Percentiles rank a stretch among this genome's conserved stretches.
Conservation (phyloP, 2,329 filamentous ascomycete genomes). For the Aspergillus melleus region DNA sequence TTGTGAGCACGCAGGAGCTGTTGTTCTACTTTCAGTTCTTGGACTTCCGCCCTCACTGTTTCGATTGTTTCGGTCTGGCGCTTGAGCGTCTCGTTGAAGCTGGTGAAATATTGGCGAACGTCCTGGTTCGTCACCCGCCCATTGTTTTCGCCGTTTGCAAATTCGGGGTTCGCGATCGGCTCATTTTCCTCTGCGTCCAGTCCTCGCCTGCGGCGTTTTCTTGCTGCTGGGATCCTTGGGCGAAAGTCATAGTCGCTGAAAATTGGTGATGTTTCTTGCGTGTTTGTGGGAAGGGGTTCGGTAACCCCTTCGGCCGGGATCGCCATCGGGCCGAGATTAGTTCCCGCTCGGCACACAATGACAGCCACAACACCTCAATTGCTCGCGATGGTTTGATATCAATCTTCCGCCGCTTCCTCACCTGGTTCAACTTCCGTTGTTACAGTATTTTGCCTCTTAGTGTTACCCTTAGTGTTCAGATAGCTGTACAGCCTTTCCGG, state of each 20-base stretch:
- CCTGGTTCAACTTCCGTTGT: no score
- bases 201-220: no score
- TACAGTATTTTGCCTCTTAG: no score
- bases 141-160: neutral
- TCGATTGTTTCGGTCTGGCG: neutral
- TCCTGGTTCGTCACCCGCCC: neutral
- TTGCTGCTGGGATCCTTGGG: no score
- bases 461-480: no score
- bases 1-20: neutral
- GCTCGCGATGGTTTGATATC: no score
- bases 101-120: neutral
- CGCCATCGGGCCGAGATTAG: no score
- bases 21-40: neutral
- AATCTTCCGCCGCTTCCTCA: no score
- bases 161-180: neutral
- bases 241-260: no score
- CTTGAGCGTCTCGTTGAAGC: neutral
- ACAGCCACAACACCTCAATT: no score
- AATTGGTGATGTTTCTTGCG: neutral
- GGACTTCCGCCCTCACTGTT: neutral
- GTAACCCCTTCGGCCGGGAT: neutral
- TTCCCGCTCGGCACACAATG: no score
- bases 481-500: no score
- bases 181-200: neutral
- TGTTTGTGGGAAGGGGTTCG: constrained; percentile 9